Conservation (phyloP, 768 basidiomycete species). For the Mycena kentingensis region DNA sequence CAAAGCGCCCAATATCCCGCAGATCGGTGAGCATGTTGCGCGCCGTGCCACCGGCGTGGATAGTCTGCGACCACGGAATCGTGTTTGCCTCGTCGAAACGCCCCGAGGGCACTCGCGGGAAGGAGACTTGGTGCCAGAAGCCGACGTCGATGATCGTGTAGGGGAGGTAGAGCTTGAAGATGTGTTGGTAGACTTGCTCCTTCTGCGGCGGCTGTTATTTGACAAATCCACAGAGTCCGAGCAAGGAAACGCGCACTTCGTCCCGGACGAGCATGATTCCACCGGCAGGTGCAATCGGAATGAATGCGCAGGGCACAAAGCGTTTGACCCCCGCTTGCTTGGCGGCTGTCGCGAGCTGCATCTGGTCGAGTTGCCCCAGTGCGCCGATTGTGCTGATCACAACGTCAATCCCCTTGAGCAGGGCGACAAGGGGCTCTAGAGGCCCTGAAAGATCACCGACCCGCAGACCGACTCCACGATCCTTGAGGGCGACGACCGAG, state of each 20-base stretch:
- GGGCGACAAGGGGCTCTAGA: background rate
- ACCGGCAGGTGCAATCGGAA: slow-evolving; percentile 10
- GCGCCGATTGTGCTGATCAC: slow-evolving; percentile 14
- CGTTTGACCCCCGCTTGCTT: slow-evolving; percentile 18
- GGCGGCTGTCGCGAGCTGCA: slow-evolving; percentile 10
- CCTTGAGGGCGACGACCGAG: background rate
- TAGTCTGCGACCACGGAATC: background rate
- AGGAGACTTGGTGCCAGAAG: slow-evolving; percentile 29
- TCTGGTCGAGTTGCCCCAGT: slow-evolving; percentile 2
- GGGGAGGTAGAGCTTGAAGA: slow-evolving; percentile 22
- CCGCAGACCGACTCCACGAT: slow-evolving; percentile 9
- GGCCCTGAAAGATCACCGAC: slow-evolving; percentile 13
- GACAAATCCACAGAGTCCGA: too few species aligned
- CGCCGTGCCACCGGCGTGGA: slow-evolving; percentile 22
- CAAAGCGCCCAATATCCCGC: slow-evolving; percentile 26
- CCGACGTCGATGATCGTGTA: slow-evolving; percentile 35
- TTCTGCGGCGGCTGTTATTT: too few species aligned
- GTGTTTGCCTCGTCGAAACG: slow-evolving; percentile 5
- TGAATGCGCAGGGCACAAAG: slow-evolving; percentile 18
- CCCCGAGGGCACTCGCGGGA: slow-evolving; percentile 7
- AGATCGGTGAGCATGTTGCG: slow-evolving; percentile 22
- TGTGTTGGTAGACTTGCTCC: slow-evolving; percentile 25
- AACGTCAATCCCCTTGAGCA: slow-evolving; percentile 9
- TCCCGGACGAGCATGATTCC: too few species aligned
- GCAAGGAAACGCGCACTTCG: too few species aligned